These are phyloP conservation scores for Xylariaceae sp. DNA, from an alignment of 2,329 filamentous ascomycete genomes.

Conservation along the genomic window DNA sequence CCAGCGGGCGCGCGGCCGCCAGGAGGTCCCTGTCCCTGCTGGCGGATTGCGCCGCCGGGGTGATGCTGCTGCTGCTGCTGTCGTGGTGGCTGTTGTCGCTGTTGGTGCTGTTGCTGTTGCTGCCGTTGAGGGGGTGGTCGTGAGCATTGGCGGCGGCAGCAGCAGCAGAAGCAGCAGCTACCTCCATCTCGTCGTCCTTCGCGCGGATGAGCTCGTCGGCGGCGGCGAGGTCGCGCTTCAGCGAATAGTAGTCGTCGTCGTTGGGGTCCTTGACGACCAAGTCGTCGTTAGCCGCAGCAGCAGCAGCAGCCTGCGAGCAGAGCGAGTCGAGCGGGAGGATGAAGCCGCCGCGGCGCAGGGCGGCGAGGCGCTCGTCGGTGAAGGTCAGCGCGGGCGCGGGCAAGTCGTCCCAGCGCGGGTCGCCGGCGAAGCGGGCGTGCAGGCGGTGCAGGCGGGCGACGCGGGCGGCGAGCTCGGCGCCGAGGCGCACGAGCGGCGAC, in stretches of 20 bases:
- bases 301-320: slow-evolving; percentile 1
- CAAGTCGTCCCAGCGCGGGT: slow-evolving; percentile 33
- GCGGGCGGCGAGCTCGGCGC: slow-evolving; percentile 36
- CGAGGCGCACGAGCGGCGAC: slow-evolving; percentile 48
- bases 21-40: slow-evolving; percentile 3
- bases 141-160: no score
- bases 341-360: slow-evolving; percentile 8
- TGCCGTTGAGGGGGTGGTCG: neutral
- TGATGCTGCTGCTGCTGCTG: neutral
- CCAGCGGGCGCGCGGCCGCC: slow-evolving; percentile 27
- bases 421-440: slow-evolving; percentile 28
- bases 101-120: neutral
- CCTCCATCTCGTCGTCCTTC: no score
- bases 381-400: slow-evolving; percentile 11
- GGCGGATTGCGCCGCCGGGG: slow-evolving; percentile 2
- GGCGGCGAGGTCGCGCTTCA: no score
- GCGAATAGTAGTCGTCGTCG: no score
- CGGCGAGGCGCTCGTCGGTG: slow-evolving; percentile 9
- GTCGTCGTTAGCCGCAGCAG: no score
- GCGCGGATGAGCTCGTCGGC: no score
- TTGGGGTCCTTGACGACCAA: no score
- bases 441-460: slow-evolving; percentile 33
- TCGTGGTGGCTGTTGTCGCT: no score
- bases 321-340: slow-evolving; percentile 10
- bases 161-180: no score